These are phyloP conservation scores for Leccinellum rugosiceps DNA, from an alignment of 768 basidiomycete species.

Conservation along the genomic window DNA sequence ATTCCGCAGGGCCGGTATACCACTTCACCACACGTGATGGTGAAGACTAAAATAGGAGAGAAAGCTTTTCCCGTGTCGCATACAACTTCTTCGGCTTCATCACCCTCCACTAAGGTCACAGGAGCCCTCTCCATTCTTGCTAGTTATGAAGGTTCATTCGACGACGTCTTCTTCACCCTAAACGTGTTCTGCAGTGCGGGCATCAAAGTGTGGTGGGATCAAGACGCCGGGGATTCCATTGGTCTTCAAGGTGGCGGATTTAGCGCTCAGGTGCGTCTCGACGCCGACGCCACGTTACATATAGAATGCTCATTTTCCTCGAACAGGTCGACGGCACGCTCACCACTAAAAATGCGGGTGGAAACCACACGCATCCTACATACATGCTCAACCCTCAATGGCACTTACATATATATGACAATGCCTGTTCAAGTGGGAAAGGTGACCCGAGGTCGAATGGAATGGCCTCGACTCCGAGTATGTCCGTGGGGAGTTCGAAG, in stretches of 20 bases:
- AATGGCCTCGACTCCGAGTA: not conserved
- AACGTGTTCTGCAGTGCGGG: conserved; percentile 44
- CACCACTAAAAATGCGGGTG: conserved; percentile 73
- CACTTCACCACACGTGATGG: conserved; percentile 44
- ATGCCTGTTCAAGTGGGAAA: conserved; percentile 3
- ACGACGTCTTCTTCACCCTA: conserved; percentile 66
- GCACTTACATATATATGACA: conserved; percentile 54
- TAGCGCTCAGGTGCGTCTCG: conserved; percentile 12
- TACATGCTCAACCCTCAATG: conserved; percentile 94
- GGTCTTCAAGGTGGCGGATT: conserved; percentile 6
- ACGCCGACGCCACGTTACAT: not conserved
- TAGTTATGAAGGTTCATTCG: conserved; percentile 65
- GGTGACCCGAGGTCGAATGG: not conserved
- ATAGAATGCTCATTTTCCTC: conserved; percentile 1
- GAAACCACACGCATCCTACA: conserved; percentile 73
- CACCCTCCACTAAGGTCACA: conserved; percentile 22
- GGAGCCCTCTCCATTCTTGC: conserved; percentile 53
- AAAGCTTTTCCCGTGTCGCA: conserved; percentile 23
- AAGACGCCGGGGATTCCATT: conserved; percentile 22
- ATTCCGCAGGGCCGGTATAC: conserved; percentile 39
- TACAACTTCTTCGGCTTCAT: not conserved
- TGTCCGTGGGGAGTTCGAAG: not conserved
- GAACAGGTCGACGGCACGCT: conserved; percentile 58
- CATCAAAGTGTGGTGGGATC: conserved; percentile 46
- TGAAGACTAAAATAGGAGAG: conserved; percentile 13